Percentiles rank a stretch among this genome's conserved stretches.
phyloP scores from a whole-genome alignment of 345 rosid species.

The Heritiera littoralis region DNA sequence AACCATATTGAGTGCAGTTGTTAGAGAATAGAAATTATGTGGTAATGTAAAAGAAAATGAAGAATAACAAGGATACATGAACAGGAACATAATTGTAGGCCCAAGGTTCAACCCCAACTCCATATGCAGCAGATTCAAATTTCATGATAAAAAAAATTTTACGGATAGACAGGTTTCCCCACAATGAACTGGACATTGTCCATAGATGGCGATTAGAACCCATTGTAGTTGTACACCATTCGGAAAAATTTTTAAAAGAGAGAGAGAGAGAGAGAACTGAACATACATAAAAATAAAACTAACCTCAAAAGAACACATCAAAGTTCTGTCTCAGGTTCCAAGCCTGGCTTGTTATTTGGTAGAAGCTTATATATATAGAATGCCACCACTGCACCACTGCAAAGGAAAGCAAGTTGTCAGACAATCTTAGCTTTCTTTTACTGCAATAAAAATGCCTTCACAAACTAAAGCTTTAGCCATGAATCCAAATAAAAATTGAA shows the following conservation, averaged over 20 bases:
- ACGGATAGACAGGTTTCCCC: neutral
- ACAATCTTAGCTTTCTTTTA: neutral
- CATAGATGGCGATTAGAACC: neutral
- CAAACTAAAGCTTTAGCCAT: neutral
- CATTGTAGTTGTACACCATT: neutral
- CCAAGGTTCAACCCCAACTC: neutral
- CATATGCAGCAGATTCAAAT: neutral
- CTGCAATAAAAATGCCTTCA: neutral
- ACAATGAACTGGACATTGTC: neutral
- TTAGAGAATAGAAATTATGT: neutral
- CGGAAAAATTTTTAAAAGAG: no score
- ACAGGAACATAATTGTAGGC: neutral
- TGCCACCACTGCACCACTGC: constrained; percentile 75
- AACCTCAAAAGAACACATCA: constrained; percentile 27
- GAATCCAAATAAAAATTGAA: neutral
- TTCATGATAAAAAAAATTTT: neutral
- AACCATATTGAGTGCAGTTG: neutral
- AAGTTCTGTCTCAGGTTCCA: constrained; percentile 44
- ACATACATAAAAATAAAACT: neutral
- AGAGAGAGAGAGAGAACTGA: neutral
- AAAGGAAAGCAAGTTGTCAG: constrained; percentile 25
- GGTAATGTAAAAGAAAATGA: neutral
- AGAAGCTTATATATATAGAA: constrained; percentile 67
- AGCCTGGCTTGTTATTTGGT: constrained; percentile 33
- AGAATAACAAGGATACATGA: neutral